A percentile compares a stretch with the other conserved stretches of the same genome.
Conservation (phyloP, 2,329 filamentous ascomycete species). For the Ophiostoma tasmaniense region DNA sequence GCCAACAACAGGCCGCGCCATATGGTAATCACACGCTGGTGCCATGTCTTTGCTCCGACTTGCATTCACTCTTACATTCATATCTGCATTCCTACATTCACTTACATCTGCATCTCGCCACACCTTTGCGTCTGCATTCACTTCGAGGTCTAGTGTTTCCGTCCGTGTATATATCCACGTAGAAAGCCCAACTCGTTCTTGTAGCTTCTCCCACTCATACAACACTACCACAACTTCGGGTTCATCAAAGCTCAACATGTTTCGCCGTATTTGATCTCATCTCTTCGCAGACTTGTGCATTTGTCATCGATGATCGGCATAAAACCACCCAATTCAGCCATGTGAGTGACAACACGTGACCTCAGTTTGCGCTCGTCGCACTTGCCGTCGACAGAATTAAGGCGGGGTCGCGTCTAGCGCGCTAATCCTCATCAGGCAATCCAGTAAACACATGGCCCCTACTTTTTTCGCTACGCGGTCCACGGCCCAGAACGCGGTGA, state of each 20-base stretch:
- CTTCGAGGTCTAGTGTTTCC: background rate
- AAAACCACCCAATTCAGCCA: background rate
- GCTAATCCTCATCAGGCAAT: conserved; percentile 11
- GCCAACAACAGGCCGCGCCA: background rate
- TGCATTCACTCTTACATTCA: background rate
- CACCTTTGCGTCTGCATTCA: background rate
- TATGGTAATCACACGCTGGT: no score
- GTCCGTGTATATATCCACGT: background rate
- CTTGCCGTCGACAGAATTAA: background rate
- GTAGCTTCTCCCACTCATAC: background rate
- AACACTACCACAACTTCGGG: no score
- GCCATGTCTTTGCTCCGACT: background rate
- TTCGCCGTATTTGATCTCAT: background rate
- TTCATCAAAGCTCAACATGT: background rate
- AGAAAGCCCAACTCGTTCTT: background rate
- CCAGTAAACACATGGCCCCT: conserved; percentile 12
- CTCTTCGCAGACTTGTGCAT: background rate
- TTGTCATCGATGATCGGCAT: background rate
- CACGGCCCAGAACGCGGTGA: conserved; percentile 7
- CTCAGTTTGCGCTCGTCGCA: background rate
- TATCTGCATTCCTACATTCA: background rate
- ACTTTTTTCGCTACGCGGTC: conserved; percentile 8
- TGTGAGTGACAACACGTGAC: background rate
- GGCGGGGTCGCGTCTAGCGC: conserved; percentile 10
- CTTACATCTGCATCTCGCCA: no score